Percentiles rank a stretch among this genome's conserved stretches.
Conservation (phyloP, 257 asterid species). For the Paulownia fortunei region DNA sequence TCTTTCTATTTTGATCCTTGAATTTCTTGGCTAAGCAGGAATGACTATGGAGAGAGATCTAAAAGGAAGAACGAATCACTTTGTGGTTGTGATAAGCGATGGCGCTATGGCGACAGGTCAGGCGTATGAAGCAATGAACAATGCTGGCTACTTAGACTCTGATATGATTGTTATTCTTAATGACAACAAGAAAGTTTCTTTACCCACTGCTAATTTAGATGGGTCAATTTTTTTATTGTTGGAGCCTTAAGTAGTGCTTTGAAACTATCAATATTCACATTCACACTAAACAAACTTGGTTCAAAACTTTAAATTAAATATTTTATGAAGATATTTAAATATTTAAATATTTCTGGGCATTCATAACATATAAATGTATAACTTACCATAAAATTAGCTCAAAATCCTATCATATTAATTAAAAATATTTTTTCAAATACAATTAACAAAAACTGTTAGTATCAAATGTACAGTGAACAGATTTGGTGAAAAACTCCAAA, state of each 20-base stretch:
- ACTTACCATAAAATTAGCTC: no score
- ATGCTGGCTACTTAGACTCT: constrained; percentile 93
- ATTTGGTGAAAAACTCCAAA: no score
- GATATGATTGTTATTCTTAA: constrained; percentile 97
- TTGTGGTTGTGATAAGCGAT: constrained; percentile 89
- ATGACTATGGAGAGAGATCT: constrained; percentile 97
- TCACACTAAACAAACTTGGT: no score
- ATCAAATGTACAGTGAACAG: no score
- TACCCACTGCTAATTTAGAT: constrained; percentile 90
- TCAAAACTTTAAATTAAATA: no score
- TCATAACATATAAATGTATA: no score
- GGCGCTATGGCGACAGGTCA: constrained; percentile 99
- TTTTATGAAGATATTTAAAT: no score
- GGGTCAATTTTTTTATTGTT: constrained; percentile 86
- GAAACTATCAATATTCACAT: no score
- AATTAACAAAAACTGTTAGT: no score
- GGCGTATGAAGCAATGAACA: constrained; percentile 97
- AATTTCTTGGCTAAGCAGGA: constrained; percentile 53
- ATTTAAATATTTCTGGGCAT: no score
- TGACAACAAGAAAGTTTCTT: constrained; percentile 94
- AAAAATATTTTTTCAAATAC: no score
- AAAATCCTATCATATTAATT: no score
- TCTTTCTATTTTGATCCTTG: constrained; percentile 17
- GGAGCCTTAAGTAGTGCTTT: constrained; percentile 92
- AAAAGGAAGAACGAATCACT: constrained; percentile 73